A percentile compares a stretch with the other conserved stretches of the same genome.
phyloP scores from a whole-genome alignment of 1,284 basidiomycete genomes.

The Abortiporus biennis region DNA sequence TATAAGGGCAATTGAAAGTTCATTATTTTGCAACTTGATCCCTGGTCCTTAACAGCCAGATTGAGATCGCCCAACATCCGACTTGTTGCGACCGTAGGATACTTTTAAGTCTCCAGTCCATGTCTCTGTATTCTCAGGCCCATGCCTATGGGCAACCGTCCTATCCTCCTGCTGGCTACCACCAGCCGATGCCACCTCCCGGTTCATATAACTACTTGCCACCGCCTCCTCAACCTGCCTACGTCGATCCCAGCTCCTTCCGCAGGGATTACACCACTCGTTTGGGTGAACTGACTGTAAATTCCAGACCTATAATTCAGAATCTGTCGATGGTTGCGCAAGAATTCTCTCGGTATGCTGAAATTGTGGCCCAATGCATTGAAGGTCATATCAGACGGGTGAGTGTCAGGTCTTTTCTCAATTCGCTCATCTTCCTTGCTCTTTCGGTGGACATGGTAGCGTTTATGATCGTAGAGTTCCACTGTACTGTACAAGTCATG shows the following conservation, averaged over 20 bases:
- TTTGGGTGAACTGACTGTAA: constrained; percentile 85
- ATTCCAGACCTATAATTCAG: constrained; percentile 95
- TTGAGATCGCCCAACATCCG: too few species aligned
- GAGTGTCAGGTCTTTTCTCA: constrained; percentile 39
- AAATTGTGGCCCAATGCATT: constrained; percentile 83
- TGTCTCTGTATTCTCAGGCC: constrained; percentile 46
- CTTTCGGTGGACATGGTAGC: background rate
- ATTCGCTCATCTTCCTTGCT: background rate
- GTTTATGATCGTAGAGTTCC: background rate
- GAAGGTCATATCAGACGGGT: constrained; percentile 86
- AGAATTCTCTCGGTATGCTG: constrained; percentile 76
- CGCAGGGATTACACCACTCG: constrained; percentile 76
- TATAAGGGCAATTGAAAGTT: background rate
- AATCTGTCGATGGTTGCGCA: constrained; percentile 91
- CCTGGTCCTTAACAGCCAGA: too few species aligned
- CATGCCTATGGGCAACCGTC: constrained; percentile 33
- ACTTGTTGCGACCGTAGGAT: too few species aligned
- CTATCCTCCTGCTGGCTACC: constrained; percentile 38
- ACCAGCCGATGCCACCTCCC: constrained; percentile 33
- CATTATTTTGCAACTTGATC: background rate
- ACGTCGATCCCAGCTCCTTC: constrained; percentile 71
- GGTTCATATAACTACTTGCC: constrained; percentile 35
- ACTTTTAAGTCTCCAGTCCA: too few species aligned
- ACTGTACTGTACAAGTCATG: constrained; percentile 4
- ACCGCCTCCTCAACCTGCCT: constrained; percentile 30